Evolutionary conservation across 768 basidiomycete genomes (phyloP).

Genomic region (Pleurotus pulmonarius): DNA sequence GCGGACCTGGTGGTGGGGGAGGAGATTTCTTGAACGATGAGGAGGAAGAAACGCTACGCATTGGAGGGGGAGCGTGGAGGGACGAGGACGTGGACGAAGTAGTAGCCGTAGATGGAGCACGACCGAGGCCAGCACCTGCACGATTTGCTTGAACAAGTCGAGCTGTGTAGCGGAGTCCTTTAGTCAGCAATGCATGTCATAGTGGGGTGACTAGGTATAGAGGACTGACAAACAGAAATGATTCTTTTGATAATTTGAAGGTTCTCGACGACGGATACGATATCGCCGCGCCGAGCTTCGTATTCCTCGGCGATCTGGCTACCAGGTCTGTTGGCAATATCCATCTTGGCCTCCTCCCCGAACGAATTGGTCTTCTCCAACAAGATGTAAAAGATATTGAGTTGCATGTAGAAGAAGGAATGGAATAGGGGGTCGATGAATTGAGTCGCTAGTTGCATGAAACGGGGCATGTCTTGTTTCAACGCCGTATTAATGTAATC

Average conservation of each 20-base stretch:
- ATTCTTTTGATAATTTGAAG: constrained; percentile 82
- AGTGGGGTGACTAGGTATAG: neutral
- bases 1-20: constrained; percentile 48
- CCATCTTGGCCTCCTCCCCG: constrained; percentile 73
- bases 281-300: constrained; percentile 79
- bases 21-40: constrained; percentile 42
- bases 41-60: constrained; percentile 40
- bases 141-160: constrained; percentile 63
- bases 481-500: constrained; percentile 88
- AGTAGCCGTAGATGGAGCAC: constrained; percentile 29
- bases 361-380: constrained; percentile 92
- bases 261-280: constrained; percentile 73
- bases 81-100: constrained; percentile 13
- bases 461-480: constrained; percentile 92
- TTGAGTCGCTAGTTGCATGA: constrained; percentile 80
- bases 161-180: constrained; percentile 33
- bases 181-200: neutral
- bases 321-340: constrained; percentile 58
- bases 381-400: constrained; percentile 92
- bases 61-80: constrained; percentile 32
- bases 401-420: constrained; percentile 99
- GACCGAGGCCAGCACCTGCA: constrained; percentile 25
- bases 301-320: constrained; percentile 76
- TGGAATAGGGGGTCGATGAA: constrained; percentile 98
- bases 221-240: constrained; percentile 73